Evolutionary conservation across 1,139 yeast genomes (phyloP).

Genomic region (Sugiyamaella neomexicana): DNA sequence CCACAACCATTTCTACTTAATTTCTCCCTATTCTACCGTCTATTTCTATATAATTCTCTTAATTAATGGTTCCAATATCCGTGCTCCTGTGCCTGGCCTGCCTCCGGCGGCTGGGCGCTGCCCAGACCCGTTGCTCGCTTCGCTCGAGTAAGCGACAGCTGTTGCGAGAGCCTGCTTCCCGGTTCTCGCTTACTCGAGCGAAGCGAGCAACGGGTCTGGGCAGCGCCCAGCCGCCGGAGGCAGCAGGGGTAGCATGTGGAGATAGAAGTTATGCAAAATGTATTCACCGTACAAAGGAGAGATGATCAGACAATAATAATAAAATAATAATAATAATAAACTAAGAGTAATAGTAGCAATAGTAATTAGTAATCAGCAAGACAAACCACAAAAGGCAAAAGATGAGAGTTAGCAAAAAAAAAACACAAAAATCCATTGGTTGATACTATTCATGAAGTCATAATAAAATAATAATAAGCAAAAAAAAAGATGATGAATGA

Average conservation of each 20-base stretch:
- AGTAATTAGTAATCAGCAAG: conserved; percentile 8
- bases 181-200: neutral
- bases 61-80: conserved; percentile 4
- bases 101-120: neutral
- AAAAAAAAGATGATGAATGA: conserved; percentile 10
- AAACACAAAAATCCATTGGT: conserved; percentile 6
- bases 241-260: neutral
- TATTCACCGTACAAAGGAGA: conserved; percentile 1
- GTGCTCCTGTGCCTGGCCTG: neutral
- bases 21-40: conserved; percentile 3
- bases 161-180: no score
- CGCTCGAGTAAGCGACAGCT: no score
- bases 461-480: conserved; percentile 6
- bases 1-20: conserved; percentile 8
- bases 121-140: neutral
- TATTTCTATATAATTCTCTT: conserved; percentile 2
- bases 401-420: conserved; percentile 5
- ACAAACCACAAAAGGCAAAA: neutral
- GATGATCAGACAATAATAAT: neutral
- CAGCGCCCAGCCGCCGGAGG: neutral
- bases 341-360: conserved; percentile 5
- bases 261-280: no score
- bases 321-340: conserved; percentile 9
- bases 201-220: conserved; percentile 4
- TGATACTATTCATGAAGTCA: conserved; percentile 12